A percentile compares a stretch with the other conserved stretches of the same genome.
These are phyloP conservation scores for Coniella lustricola DNA, from an alignment of 2,329 filamentous ascomycete species.

Conservation along the genomic window DNA sequence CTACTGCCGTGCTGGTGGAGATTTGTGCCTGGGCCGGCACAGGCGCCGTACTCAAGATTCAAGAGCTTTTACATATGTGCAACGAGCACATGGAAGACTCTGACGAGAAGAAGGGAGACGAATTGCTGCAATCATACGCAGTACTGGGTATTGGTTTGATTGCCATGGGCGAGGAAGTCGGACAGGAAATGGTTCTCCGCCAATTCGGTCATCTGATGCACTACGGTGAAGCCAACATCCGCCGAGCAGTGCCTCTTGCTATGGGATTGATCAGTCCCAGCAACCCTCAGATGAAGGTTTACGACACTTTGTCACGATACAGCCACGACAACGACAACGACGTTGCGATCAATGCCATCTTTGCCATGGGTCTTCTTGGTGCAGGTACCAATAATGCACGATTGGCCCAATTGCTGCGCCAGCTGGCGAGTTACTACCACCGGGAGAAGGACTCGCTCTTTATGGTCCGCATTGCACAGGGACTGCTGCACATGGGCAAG, in stretches of 20 bases:
- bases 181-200: constrained; percentile 96
- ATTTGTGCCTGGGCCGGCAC: constrained; percentile 98
- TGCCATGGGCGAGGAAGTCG: constrained; percentile 96
- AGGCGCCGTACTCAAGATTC: constrained; percentile 91
- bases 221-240: constrained; percentile 95
- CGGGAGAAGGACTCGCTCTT: constrained; percentile 92
- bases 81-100: constrained; percentile 95
- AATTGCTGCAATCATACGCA: constrained; percentile 91
- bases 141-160: constrained; percentile 91
- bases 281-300: constrained; percentile 99
- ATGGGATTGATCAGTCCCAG: constrained; percentile 96
- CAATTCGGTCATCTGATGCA: constrained; percentile 99
- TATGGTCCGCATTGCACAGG: constrained; percentile 98
- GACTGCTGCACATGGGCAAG: constrained; percentile 98
- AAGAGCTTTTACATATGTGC: constrained; percentile 95
- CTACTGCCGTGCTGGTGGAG: constrained; percentile 88
- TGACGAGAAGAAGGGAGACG: constrained; percentile 91
- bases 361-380: constrained; percentile 95
- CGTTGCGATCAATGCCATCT: constrained; percentile 96
- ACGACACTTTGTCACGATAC: constrained; percentile 95
- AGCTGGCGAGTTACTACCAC: constrained; percentile 97
- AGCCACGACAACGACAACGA: constrained; percentile 98
- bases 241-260: constrained; percentile 88
- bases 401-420: constrained; percentile 85
- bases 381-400: constrained; percentile 98